Evolutionary conservation across 176 grass and related monocot species (phyloP).

Genomic region (Rhynchospora tenuis): DNA sequence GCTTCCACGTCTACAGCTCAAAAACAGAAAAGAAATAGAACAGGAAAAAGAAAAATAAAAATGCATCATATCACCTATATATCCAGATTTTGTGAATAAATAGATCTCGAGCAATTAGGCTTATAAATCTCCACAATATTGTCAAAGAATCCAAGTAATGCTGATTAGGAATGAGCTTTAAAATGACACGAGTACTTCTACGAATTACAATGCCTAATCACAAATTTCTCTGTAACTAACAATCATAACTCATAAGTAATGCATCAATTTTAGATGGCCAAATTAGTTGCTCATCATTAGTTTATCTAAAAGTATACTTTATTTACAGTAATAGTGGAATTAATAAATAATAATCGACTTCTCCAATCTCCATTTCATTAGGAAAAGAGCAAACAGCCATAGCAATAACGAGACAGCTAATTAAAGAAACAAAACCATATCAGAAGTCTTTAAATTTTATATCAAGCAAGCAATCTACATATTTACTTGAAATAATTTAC

Average conservation of each 20-base stretch:
- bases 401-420: not conserved
- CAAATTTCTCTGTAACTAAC: not conserved
- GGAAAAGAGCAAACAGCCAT: not conserved
- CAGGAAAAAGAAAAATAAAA: not conserved
- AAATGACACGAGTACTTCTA: not conserved
- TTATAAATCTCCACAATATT: not conserved
- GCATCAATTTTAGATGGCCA: no score
- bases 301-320: not conserved
- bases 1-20: not conserved
- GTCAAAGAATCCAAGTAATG: not conserved
- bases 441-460: not conserved
- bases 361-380: not conserved
- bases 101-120: not conserved
- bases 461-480: not conserved
- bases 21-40: not conserved
- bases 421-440: not conserved
- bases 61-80: not conserved
- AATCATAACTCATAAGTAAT: no score
- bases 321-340: not conserved
- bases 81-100: not conserved
- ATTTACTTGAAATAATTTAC: constrained; percentile 12
- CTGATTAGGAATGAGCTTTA: not conserved
- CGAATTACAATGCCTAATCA: not conserved
- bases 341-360: not conserved
- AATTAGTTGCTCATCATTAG: not conserved